Evolutionary conservation across 257 asterid genomes (phyloP).

Genomic region (Euphrasia confusa): DNA sequence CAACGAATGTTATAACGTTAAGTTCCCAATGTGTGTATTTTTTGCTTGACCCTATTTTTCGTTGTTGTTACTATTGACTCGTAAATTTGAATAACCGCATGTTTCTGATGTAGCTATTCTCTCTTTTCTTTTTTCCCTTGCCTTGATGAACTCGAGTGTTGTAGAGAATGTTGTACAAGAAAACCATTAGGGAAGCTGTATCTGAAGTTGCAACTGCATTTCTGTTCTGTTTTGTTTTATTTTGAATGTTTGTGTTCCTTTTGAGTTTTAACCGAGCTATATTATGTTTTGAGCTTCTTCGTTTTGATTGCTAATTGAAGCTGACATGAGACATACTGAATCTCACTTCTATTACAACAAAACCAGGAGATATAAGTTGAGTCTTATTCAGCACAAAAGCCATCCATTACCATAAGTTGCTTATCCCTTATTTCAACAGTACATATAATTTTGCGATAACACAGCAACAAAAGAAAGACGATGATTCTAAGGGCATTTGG

Average conservation of each 20-base stretch:
- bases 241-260: neutral
- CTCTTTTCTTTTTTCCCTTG: neutral
- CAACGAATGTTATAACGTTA: conserved; percentile 6
- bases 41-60: conserved; percentile 4
- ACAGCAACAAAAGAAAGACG: too few relatives aligned
- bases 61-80: neutral
- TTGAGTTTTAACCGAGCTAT: too few relatives aligned
- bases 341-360: too few relatives aligned
- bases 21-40: conserved; percentile 2
- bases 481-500: conserved; percentile 55
- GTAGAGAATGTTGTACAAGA: conserved; percentile 32
- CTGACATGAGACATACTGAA: too few relatives aligned
- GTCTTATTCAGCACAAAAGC: too few relatives aligned
- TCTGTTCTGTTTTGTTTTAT: neutral
- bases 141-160: neutral
- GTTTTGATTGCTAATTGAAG: too few relatives aligned
- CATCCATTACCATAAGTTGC: too few relatives aligned
- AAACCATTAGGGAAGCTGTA: conserved; percentile 22
- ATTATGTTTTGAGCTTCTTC: too few relatives aligned
- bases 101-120: conserved; percentile 8
- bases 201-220: conserved; percentile 18
- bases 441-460: too few relatives aligned
- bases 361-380: too few relatives aligned
- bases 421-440: too few relatives aligned
- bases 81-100: conserved; percentile 9